Percentiles rank a stretch among this genome's conserved stretches.
Conservation (phyloP, 495 filamentous ascomycete species). For the Beverwykella pulmonaria region DNA sequence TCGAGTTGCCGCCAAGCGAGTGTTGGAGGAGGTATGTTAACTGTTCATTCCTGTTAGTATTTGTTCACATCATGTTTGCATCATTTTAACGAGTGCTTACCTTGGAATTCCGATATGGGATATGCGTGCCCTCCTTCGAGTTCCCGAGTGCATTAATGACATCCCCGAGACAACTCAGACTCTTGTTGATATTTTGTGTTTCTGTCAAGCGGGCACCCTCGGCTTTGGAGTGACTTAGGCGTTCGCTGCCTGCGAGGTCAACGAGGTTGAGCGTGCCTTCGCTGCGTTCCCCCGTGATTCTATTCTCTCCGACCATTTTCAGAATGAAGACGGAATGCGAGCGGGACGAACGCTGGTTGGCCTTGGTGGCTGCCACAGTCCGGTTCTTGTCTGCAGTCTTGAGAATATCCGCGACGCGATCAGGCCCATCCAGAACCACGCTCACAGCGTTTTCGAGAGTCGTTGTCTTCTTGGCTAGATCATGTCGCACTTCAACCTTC, state of each 20-base stretch:
- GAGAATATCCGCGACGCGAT: conserved; percentile 78
- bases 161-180: conserved; percentile 87
- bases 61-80: neutral
- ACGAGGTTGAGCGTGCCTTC: conserved; percentile 96
- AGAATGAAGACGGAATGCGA: conserved; percentile 97
- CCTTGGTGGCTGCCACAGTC: conserved; percentile 91
- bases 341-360: conserved; percentile 90
- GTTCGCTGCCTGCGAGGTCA: conserved; percentile 90
- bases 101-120: conserved; percentile 96
- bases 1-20: conserved; percentile 90
- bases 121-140: conserved; percentile 80
- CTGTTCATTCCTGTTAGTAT: conserved; percentile 46
- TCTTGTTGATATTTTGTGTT: conserved; percentile 97
- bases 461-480: conserved; percentile 77
- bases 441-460: conserved; percentile 81
- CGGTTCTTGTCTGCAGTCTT: conserved; percentile 78
- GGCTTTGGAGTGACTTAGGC: conserved; percentile 79
- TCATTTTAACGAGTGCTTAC: conserved; percentile 48
- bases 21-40: conserved; percentile 95
- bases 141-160: conserved; percentile 89
- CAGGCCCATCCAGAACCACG: conserved; percentile 73
- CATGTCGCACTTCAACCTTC: conserved; percentile 91
- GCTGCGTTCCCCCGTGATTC: conserved; percentile 76
- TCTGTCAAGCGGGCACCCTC: conserved; percentile 87
- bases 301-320: conserved; percentile 79